Conservation (phyloP, 2,329 filamentous ascomycete genomes). For the Aureobasidium mangrovei region DNA sequence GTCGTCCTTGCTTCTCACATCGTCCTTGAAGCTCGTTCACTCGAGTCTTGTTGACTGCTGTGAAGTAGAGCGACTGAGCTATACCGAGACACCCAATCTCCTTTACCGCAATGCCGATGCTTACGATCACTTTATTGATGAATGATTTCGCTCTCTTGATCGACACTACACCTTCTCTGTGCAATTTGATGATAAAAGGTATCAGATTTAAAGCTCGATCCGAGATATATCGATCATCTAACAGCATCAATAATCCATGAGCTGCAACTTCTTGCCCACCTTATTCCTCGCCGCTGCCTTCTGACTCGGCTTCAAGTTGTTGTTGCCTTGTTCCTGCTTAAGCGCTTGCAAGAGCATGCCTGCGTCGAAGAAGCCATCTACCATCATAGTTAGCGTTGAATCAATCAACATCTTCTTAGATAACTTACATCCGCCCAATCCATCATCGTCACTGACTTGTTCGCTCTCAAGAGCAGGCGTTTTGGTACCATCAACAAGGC, state of each 20-base stretch:
- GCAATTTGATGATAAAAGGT: too few species aligned
- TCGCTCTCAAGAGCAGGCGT: constrained; percentile 57
- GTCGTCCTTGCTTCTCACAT: too few species aligned
- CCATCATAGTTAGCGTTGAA: constrained; percentile 3
- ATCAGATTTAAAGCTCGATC: too few species aligned
- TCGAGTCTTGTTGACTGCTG: too few species aligned
- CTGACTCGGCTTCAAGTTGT: constrained; percentile 40
- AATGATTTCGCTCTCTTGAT: too few species aligned
- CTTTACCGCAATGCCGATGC: too few species aligned
- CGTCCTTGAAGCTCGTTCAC: too few species aligned
- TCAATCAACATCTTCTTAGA: constrained; percentile 14
- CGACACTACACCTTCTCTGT: too few species aligned
- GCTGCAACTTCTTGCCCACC: constrained; percentile 63
- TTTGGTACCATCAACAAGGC: constrained; percentile 53
- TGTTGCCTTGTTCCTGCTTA: constrained; percentile 56
- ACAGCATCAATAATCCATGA: constrained; percentile 55
- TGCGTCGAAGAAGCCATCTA: constrained; percentile 95
- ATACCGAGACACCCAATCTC: too few species aligned
- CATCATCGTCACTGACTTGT: constrained; percentile 72
- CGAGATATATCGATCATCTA: too few species aligned
- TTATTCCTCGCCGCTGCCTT: constrained; percentile 56
- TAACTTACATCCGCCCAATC: constrained; percentile 82
- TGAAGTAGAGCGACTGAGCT: too few species aligned
- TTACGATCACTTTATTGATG: too few species aligned
- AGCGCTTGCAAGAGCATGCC: constrained; percentile 88